These are phyloP conservation scores for Aureobasidium musti DNA, from an alignment of 2,329 filamentous ascomycete genomes.

Conservation along the genomic window DNA sequence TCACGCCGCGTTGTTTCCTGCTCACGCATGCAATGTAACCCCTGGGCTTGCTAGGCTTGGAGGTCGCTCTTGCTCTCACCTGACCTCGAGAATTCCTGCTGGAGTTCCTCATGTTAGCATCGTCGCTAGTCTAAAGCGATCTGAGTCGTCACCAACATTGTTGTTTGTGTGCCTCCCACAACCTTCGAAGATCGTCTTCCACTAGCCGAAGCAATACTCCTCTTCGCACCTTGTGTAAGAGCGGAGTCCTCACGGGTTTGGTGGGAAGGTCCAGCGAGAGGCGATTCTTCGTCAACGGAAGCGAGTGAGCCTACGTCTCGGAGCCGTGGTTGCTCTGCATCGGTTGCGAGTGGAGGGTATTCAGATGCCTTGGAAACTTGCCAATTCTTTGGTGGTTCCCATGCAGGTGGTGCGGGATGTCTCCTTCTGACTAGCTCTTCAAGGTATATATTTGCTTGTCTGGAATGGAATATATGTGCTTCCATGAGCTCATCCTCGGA, in stretches of 20 bases:
- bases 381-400: not conserved
- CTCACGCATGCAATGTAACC: not conserved
- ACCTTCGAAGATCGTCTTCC: not conserved
- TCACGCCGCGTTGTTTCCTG: not conserved
- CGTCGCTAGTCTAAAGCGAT: not conserved
- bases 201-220: not conserved
- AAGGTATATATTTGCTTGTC: not conserved
- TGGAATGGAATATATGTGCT: not conserved
- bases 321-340: not conserved
- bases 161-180: not conserved
- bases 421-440: constrained; percentile 3
- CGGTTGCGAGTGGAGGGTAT: not conserved
- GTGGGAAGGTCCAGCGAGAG: not conserved
- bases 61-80: not conserved
- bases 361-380: not conserved
- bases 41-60: not conserved
- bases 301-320: constrained; percentile 8
- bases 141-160: not conserved
- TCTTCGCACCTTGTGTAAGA: not conserved
- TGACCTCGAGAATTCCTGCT: not conserved
- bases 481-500: not conserved
- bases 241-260: not conserved
- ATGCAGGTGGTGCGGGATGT: not conserved
- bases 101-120: not conserved
- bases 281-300: not conserved